phyloP scores from a whole-genome alignment of 2,329 filamentous ascomycete species.

The Curvularia verruculosa region DNA sequence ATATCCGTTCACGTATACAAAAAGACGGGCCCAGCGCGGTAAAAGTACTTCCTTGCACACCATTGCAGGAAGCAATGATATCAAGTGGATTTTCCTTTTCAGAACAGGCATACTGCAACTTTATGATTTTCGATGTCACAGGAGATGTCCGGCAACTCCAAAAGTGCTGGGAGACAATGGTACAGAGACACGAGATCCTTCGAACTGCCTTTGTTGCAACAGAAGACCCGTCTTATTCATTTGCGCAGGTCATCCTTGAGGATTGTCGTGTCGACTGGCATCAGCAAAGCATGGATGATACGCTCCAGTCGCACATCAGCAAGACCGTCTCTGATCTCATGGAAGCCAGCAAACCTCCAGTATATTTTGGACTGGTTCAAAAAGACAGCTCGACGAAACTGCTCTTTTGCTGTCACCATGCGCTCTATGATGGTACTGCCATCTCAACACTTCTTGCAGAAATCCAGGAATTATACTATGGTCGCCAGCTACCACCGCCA shows the following conservation, averaged over 20 bases:
- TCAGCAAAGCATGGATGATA: conserved; percentile 15
- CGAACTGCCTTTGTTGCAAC: conserved; percentile 77
- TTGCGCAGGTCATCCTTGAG: conserved; percentile 73
- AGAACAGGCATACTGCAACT: conserved; percentile 71
- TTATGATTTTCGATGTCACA: conserved; percentile 67
- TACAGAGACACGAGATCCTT: conserved; percentile 73
- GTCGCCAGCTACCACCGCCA: conserved; percentile 55
- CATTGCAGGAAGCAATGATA: conserved; percentile 87
- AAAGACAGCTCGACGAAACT: conserved; percentile 39
- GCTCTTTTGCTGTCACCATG: conserved; percentile 72
- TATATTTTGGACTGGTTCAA: conserved; percentile 41
- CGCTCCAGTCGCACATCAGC: conserved; percentile 51
- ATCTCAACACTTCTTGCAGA: conserved; percentile 73
- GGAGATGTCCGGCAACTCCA: conserved; percentile 59
- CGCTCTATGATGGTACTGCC: conserved; percentile 83
- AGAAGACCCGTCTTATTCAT: conserved; percentile 64
- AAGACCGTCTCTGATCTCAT: conserved; percentile 58
- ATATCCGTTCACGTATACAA: conserved; percentile 23
- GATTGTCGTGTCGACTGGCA: conserved; percentile 54
- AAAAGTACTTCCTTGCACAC: conserved; percentile 78
- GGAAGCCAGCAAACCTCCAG: conserved; percentile 40
- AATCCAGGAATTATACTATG: conserved; percentile 65
- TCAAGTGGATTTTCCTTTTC: conserved; percentile 58
- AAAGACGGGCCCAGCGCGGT: conserved; percentile 49
- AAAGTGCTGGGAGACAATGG: conserved; percentile 67